Evolutionary conservation across 75 land plant genomes (phyloP).

Genomic region (Cunninghamia lanceolata): DNA sequence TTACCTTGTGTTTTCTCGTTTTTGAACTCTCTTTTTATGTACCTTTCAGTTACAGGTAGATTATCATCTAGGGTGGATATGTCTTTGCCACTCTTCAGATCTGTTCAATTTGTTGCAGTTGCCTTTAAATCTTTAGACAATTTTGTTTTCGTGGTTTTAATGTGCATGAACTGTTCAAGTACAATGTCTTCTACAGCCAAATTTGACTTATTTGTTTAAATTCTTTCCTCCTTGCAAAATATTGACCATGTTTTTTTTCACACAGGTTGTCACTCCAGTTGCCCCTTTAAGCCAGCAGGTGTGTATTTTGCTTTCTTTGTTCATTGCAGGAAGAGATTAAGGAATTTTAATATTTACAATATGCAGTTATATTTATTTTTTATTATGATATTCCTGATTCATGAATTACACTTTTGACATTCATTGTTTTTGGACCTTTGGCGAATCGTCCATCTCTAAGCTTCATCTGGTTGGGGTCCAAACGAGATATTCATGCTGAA

Average conservation of each 20-base stretch:
- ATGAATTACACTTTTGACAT: not conserved
- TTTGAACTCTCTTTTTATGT: not conserved
- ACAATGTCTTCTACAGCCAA: not conserved
- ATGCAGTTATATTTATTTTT: not conserved
- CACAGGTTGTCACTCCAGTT: constrained; percentile 94
- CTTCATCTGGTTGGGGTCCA: not conserved
- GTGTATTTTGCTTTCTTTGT: constrained; percentile 9
- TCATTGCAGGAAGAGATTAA: not conserved
- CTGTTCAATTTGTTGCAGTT: not conserved
- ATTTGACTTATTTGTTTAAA: not conserved
- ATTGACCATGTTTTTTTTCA: not conserved
- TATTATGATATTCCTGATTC: not conserved
- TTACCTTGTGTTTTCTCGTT: not conserved
- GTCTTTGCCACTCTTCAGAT: not conserved
- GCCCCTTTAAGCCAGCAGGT: constrained; percentile 98
- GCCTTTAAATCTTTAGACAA: not conserved
- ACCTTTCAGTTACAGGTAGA: not conserved
- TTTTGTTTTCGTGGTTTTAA: not conserved
- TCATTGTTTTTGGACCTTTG: constrained; percentile 6
- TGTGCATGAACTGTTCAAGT: not conserved
- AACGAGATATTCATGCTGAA: not conserved
- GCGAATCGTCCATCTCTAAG: not conserved
- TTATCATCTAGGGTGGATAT: not conserved
- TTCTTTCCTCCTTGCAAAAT: not conserved
- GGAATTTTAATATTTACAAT: not conserved